Conservation (phyloP, 495 filamentous ascomycete genomes). For the Ascobolus immersus region DNA sequence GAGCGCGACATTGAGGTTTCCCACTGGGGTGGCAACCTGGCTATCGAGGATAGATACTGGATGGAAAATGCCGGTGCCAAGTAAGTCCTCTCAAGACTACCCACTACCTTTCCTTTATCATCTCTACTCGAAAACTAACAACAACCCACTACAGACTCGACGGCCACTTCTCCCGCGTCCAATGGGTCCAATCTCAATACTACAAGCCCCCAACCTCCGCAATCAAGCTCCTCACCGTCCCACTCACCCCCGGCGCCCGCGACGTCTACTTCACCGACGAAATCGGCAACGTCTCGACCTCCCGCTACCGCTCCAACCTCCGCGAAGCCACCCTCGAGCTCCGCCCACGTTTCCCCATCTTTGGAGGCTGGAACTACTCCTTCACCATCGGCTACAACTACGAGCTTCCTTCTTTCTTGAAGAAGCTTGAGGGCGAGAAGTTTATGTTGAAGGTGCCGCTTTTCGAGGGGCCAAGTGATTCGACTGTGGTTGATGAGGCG, state of each 20-base stretch:
- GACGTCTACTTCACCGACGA: slow-evolving; percentile 89
- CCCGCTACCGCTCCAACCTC: slow-evolving; percentile 52
- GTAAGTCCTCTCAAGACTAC: neutral
- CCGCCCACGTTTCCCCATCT: slow-evolving; percentile 75
- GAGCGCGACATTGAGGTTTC: slow-evolving; percentile 85
- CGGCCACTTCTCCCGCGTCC: slow-evolving; percentile 63
- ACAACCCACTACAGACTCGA: slow-evolving; percentile 24
- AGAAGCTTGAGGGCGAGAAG: slow-evolving; percentile 31
- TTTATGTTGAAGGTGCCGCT: slow-evolving; percentile 91
- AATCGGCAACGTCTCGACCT: slow-evolving; percentile 91
- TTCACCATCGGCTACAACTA: slow-evolving; percentile 91
- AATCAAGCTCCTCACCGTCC: slow-evolving; percentile 56
- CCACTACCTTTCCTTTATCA: slow-evolving; percentile 4
- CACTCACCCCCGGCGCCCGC: slow-evolving; percentile 47
- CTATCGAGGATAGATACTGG: slow-evolving; percentile 79
- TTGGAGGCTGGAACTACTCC: slow-evolving; percentile 92
- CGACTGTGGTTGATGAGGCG: slow-evolving; percentile 60
- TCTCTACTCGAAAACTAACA: slow-evolving; percentile 8
- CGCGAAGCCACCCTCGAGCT: slow-evolving; percentile 66
- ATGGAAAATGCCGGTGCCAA: slow-evolving; percentile 64
- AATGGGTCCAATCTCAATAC: slow-evolving; percentile 52
- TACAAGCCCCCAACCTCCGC: slow-evolving; percentile 51
- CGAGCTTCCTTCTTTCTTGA: slow-evolving; percentile 47
- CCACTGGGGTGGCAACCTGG: slow-evolving; percentile 93
- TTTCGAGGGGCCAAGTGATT: slow-evolving; percentile 80